These are phyloP conservation scores for Didymella segeticola DNA, from an alignment of 2,329 filamentous ascomycete species.

Conservation along the genomic window DNA sequence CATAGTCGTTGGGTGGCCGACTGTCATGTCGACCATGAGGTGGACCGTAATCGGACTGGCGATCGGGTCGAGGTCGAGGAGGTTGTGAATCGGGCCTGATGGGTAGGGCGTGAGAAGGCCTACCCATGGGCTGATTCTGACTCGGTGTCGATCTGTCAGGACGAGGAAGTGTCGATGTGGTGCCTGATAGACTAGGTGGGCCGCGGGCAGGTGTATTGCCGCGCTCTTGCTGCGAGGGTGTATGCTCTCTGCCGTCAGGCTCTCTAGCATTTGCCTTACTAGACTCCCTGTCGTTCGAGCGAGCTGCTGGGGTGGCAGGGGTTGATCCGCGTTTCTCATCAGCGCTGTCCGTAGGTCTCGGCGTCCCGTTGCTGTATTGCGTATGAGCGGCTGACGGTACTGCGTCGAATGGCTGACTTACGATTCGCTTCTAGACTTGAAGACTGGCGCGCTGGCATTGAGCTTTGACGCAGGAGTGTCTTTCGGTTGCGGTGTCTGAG, in stretches of 20 bases:
- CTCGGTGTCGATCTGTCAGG: constrained; percentile 41
- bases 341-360: constrained; percentile 20
- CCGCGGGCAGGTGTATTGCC: constrained; percentile 16
- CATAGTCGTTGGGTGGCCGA: constrained; percentile 50
- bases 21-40: constrained; percentile 43
- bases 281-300: constrained; percentile 31
- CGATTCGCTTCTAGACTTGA: constrained; percentile 60
- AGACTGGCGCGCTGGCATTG: constrained; percentile 66
- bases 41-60: constrained; percentile 32
- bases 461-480: constrained; percentile 50
- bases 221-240: constrained; percentile 25
- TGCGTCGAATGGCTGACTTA: constrained; percentile 27
- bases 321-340: constrained; percentile 26
- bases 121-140: constrained; percentile 34
- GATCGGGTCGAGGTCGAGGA: constrained; percentile 49
- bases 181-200: constrained; percentile 19
- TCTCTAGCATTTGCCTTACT: constrained; percentile 17
- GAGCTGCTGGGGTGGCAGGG: constrained; percentile 18
- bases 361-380: constrained; percentile 39
- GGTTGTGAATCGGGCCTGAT: constrained; percentile 66
- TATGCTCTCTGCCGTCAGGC: constrained; percentile 18
- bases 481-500: constrained; percentile 53
- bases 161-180: constrained; percentile 34
- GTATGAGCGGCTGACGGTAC: constrained; percentile 22
- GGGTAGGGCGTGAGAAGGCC: constrained; percentile 57